Base-by-base conservation (phyloP, 331 rosid species). In the Malus hybrid region DNA sequence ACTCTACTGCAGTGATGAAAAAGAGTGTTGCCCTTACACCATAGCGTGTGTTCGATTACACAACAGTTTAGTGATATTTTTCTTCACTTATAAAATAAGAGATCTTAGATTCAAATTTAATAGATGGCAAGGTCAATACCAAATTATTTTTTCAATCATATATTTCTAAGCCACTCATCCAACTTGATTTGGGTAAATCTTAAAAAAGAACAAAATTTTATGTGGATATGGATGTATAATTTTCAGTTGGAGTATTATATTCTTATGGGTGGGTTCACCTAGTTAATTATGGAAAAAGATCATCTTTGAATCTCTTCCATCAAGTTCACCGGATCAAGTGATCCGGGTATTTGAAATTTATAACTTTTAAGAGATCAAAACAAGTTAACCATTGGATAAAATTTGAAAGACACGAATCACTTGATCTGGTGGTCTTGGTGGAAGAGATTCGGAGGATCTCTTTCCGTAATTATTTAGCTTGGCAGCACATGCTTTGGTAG, bases 401-500 rank as follows among this genome's bases (percentile, higher is more conserved):
- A 42, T 42, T 42, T 42, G 1, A 42, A 42, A 42, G 0, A 10
- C 0, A 1, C 0, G 1, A 0, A 42, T 42, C 4, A 42, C 0
- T 42, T 42, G 1, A 42, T 42, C 0, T 0, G 13, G 0, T 42
- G 13, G 0, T 0, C 0, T 39, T 39, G 13, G 13, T 39, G 1
- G 1, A 39, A 39, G 12, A 39, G 46, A 39, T 39, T 0, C 0
- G 32, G 5, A 29, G 30, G 30, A 29, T 29, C 30, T 29, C 30
- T 29, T 29, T 29, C 32, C 32, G 63, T 56, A 12, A 34, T 71
- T 2, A 58, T 57, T 72, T 61, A 16, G 39, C 42, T 24, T 39
- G 71, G 71, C 8, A 60, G 68, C 76, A 72, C 68, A 73, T 73
- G 77, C 36, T 57, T 58, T 34, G 66, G 22, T 7, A 18, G 46